Base-by-base conservation (phyloP, 169 alveolate genomes). In the Miamiensis avidus region DNA sequence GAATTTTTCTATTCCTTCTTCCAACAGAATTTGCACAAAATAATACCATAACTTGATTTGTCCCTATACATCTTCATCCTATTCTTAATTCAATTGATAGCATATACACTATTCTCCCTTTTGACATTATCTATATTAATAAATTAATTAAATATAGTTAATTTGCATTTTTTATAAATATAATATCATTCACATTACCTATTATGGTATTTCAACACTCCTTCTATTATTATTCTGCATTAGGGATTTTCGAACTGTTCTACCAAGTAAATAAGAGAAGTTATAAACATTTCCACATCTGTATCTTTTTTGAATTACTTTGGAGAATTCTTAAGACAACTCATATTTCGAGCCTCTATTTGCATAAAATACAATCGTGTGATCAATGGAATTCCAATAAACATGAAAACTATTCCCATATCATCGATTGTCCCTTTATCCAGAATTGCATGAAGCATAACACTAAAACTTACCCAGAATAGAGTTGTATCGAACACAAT, bases 381-480 rank as follows among this genome's bases (percentile, higher is more conserved):
- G 0, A 81, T 30, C 15, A 86, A 31, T n/a, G 90, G 90, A 74
- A 86, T 82, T 20, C 87, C 86, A 31, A 86, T 28, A 31, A 86
- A 64, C 87, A 81, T 79, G 65, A 79, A 86, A 81, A 86, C 74
- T 64, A 86, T 81, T 27, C 90, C 90, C 6, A 82, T 82, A 82
- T 82, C 82, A 29, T 82, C 87, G 6, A 81, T 78, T 65, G 31
- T n/a, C n/a, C 33, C 83, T 27, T 74, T n/a, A 65, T 76, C 86
- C 1, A 81, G 29, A n/a, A 86, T 30, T 73, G 84, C 87, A 28
- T 82, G 74, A 49, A 86, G 31, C 32, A 86, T 74, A 64, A 77
- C 82, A 34, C 83, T 78, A 0, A 79, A 75, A 69, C 76, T 77
- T 30, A 84, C 75, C 90, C 90, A 86, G 31, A 86, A 86, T 0